phyloP scores from a whole-genome alignment of 208 protist genomes.

The Trypanosomatidae sp. region DNA sequence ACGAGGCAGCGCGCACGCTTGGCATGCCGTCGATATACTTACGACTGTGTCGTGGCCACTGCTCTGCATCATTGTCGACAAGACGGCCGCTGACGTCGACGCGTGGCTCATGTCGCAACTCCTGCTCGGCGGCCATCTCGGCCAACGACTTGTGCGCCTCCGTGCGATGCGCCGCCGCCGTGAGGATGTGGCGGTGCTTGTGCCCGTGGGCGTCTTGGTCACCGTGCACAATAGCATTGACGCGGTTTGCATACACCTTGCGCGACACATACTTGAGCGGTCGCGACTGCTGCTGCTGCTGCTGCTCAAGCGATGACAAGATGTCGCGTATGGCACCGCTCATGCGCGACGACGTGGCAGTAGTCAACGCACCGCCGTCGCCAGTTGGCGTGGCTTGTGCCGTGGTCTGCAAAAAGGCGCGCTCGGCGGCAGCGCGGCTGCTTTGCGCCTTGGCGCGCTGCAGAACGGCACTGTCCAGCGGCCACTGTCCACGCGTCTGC shows the following conservation, averaged over 20 bases:
- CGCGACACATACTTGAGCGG: constrained; percentile 66
- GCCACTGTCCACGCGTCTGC: constrained; percentile 68
- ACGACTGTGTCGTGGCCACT: constrained; percentile 32
- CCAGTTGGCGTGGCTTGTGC: constrained; percentile 22
- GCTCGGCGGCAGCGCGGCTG: constrained; percentile 32
- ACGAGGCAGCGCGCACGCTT: constrained; percentile 19
- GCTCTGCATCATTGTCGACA: constrained; percentile 35
- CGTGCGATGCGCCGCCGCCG: constrained; percentile 22
- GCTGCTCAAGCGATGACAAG: constrained; percentile 17
- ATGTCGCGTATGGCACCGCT: constrained; percentile 43
- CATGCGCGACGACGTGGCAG: background rate
- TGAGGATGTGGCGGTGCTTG: constrained; percentile 47
- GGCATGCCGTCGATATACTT: constrained; percentile 48
- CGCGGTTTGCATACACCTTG: constrained; percentile 74
- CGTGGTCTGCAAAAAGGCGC: constrained; percentile 41
- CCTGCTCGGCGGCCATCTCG: constrained; percentile 68
- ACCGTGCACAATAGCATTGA: constrained; percentile 76
- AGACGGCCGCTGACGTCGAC: constrained; percentile 20
- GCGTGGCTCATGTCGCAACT: constrained; percentile 53
- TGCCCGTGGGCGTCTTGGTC: constrained; percentile 79
- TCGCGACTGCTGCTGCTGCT: constrained; percentile 30
- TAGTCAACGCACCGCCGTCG: no score
- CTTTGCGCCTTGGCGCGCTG: constrained; percentile 32
- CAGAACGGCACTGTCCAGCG: constrained; percentile 43
- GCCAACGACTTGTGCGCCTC: constrained; percentile 45